Base-by-base conservation (phyloP, 1,139 yeast genomes). In the Zygosaccharomyces pseudobailii region DNA sequence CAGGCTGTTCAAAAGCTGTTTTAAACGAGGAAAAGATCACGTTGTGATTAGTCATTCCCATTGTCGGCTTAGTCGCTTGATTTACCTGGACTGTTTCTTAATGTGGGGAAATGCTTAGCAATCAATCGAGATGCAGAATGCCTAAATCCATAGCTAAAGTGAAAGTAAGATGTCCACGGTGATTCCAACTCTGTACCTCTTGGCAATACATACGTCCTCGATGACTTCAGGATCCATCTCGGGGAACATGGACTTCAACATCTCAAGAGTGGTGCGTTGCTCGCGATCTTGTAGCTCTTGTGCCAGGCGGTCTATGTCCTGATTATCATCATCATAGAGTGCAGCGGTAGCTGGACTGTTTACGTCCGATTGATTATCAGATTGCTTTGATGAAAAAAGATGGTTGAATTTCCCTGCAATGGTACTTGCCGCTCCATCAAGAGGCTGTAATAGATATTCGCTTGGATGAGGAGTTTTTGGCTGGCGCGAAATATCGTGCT, bases 231-330 rank as follows among this genome's bases (percentile, higher is more conserved):
- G 70, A 56, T 88, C 96, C 50, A 88, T 69, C 32, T 71, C 72
- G 1, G 96, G 95, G 66, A 89, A 88, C 79, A 89, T 86, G 47
- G 81, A 82, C 27, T 70, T 70, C 43, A 89, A 70, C 2, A 79
- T 77, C 3, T 69, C 69, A 8, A 73, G 62, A 9, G 74, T 73
- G 30, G 71, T 70, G 31, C 68, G 67, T 41, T 68, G 70, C 51
- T 78, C 80, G 46, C 67, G 61, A 37, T 66, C 53, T 36, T 62
- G 62, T 40, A 63, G 47, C 23, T 53, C 46, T n/a, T 52, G 50
- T 5, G 57, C 59, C 9, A 48, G 42, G n/a, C 28, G 37, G 34
- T 46, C 43, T 25, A 48, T 38, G 27, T 46, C 47, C 34, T 45
- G 54, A 20, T 50, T 37, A 36, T 46, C 50, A 8, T 46, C 50